phyloP scores from a whole-genome alignment of 1,284 basidiomycete species.

The Boletus albobrunnescens region DNA sequence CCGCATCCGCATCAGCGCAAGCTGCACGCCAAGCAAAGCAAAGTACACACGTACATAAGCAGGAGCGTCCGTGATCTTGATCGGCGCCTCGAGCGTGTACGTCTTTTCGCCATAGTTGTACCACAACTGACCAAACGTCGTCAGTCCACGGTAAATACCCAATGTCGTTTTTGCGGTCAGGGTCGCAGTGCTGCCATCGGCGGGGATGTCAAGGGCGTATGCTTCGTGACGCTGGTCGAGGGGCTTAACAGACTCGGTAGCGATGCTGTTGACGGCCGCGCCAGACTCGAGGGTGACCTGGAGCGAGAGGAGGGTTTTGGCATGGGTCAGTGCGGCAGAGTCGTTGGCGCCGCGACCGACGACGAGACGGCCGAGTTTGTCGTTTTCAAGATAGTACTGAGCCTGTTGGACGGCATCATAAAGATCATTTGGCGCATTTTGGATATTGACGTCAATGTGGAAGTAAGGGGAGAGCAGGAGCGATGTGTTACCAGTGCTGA shows the following conservation, averaged over 20 bases:
- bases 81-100: constrained; percentile 59
- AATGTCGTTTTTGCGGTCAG: constrained; percentile 70
- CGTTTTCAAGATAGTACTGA: constrained; percentile 38
- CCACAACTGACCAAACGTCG: constrained; percentile 80
- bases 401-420: constrained; percentile 41
- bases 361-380: constrained; percentile 49
- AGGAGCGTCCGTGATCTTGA: constrained; percentile 59
- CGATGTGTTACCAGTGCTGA: constrained; percentile 47
- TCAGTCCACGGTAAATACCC: constrained; percentile 76
- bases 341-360: constrained; percentile 49
- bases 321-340: constrained; percentile 29
- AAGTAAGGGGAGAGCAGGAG: constrained; percentile 52
- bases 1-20: constrained; percentile 3
- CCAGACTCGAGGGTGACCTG: constrained; percentile 40
- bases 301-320: constrained; percentile 34
- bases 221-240: constrained; percentile 58
- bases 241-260: constrained; percentile 51
- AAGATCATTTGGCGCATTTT: constrained; percentile 42
- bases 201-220: constrained; percentile 63
- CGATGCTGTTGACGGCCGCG: constrained; percentile 39
- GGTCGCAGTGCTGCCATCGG: constrained; percentile 54
- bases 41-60: constrained; percentile 51
- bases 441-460: constrained; percentile 39
- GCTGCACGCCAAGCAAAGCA: not conserved
- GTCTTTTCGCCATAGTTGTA: constrained; percentile 49